phyloP scores from a whole-genome alignment of 2,329 filamentous ascomycete species.

The Aspergillus sp. region DNA sequence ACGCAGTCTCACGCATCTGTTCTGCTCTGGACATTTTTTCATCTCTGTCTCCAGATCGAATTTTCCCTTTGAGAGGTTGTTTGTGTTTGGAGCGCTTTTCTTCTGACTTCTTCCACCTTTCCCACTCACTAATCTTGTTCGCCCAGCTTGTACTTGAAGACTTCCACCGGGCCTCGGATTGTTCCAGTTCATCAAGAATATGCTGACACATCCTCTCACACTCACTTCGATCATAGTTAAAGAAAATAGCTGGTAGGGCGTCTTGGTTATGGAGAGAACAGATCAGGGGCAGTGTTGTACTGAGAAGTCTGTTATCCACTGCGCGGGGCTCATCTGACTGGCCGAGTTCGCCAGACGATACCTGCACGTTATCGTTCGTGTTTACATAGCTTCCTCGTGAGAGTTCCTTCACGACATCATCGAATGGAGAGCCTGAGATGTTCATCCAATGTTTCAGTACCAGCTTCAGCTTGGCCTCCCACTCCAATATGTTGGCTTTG shows the following conservation, averaged over 20 bases:
- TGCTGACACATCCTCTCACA: constrained; percentile 63
- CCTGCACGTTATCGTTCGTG: background rate
- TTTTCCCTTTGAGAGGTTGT: constrained; percentile 43
- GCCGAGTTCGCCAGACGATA: constrained; percentile 17
- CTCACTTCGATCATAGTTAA: constrained; percentile 69
- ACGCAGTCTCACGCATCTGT: constrained; percentile 57
- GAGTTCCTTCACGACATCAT: constrained; percentile 54
- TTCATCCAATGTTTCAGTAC: constrained; percentile 63
- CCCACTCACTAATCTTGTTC: constrained; percentile 58
- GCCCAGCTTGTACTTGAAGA: constrained; percentile 58
- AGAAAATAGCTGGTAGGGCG: constrained; percentile 72
- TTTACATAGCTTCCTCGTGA: background rate
- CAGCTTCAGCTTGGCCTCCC: constrained; percentile 64
- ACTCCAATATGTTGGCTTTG: constrained; percentile 67
- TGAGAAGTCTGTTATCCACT: constrained; percentile 35
- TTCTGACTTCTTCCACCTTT: constrained; percentile 39
- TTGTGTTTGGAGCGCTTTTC: constrained; percentile 45
- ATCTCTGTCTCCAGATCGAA: constrained; percentile 27
- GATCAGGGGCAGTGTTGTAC: constrained; percentile 53
- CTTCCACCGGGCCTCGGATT: constrained; percentile 52
- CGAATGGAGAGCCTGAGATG: constrained; percentile 55
- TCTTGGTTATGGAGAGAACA: constrained; percentile 58
- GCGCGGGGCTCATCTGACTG: constrained; percentile 14
- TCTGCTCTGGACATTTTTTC: constrained; percentile 56
- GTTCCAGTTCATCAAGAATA: constrained; percentile 56